A percentile compares a stretch with the other conserved stretches of the same genome.
Evolutionary conservation across 1,284 basidiomycete genomes (phyloP).

Genomic region (Coniferiporia sulphurascens): DNA sequence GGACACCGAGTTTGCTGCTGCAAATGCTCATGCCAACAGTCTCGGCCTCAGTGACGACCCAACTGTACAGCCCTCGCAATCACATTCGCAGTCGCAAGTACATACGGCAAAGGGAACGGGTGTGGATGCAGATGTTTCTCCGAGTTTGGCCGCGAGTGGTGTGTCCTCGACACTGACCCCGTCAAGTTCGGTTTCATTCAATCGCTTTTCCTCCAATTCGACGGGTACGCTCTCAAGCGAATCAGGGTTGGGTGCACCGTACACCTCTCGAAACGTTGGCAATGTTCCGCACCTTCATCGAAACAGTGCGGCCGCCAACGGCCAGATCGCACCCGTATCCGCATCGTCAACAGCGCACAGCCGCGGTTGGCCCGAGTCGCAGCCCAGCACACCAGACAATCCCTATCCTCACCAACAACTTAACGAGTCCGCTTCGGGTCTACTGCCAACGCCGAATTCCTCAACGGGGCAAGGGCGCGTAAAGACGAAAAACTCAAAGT

Average conservation of each 20-base stretch:
- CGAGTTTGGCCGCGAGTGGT: not conserved
- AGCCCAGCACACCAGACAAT: slow-evolving; percentile 1
- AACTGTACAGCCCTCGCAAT: not conserved
- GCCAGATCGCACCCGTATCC: slow-evolving; percentile 3
- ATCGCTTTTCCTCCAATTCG: slow-evolving; percentile 25
- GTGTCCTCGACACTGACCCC: slow-evolving; percentile 13
- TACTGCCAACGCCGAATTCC: slow-evolving; percentile 17
- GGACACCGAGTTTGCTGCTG: slow-evolving; percentile 14
- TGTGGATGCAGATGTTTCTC: slow-evolving; percentile 1
- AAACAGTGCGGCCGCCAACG: not conserved
- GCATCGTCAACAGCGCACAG: not conserved
- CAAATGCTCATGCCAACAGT: not conserved
- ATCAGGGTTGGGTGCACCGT: slow-evolving; percentile 15
- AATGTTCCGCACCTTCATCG: not conserved
- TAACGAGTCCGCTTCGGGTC: not conserved
- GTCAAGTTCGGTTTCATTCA: slow-evolving; percentile 16
- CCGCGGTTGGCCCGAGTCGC: not conserved
- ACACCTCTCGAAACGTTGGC: not conserved
- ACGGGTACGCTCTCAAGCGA: slow-evolving; percentile 26
- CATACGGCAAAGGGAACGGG: not conserved
- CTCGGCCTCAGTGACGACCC: not conserved
- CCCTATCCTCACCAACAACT: not conserved
- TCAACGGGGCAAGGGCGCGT: slow-evolving; percentile 11
- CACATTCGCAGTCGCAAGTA: slow-evolving; percentile 2
- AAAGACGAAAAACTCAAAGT: slow-evolving; percentile 23